Base-by-base conservation (phyloP, 495 filamentous ascomycete genomes). In the Endocarpon pusillum region DNA sequence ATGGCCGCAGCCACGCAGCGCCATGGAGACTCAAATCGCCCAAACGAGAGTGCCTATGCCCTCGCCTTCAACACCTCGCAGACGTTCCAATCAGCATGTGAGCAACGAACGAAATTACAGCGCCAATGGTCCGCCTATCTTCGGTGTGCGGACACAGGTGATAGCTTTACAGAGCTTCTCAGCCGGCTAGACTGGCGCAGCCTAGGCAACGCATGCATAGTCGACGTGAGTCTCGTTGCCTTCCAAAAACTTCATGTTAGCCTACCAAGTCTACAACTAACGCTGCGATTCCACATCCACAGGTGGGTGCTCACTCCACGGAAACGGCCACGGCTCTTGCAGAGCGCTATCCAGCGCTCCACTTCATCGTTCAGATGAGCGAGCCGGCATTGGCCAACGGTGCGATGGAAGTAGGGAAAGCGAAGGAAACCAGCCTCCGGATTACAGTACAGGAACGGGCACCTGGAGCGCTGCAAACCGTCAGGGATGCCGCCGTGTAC, bases 1-100 rank as follows among this genome's bases (percentile, higher is more conserved):
- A 58, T 59, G 57, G 33, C 52, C 1, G 17, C 29, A 10, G 50
- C 53, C 6, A 60, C 55, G 1, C 47, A 52, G 38, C 43, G 44
- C 10, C 42, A 30, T 21, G 42, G 39, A 10, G n/a, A 42, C 1
- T 40, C 35, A 34, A 25, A 42, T 3, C 19, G 14, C 10, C 35
- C 30, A 2, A 21, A 39, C 7, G 42, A 52, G 32, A 49, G 27
- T 8, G 34, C 37, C 1, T 43, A 46, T 17, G 35, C 35, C 22
- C 14, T 54, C 0, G 46, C 51, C 3, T 43, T 48, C 23, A 49
- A 54, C 18, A 55, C 45, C 4, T 31, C 31, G 15, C 28, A 8
- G 4, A 25, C 46, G 9, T 49, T 52, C 16, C 16, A 19, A 1
- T 25, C 21, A 4, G 33, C 24, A 1, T 48, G 42, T 29, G 42